Evolutionary conservation across 345 rosid species (phyloP), one percentile per base, ranked within the genome.

Genomic region (Eucalyptus brandiana): DNA sequence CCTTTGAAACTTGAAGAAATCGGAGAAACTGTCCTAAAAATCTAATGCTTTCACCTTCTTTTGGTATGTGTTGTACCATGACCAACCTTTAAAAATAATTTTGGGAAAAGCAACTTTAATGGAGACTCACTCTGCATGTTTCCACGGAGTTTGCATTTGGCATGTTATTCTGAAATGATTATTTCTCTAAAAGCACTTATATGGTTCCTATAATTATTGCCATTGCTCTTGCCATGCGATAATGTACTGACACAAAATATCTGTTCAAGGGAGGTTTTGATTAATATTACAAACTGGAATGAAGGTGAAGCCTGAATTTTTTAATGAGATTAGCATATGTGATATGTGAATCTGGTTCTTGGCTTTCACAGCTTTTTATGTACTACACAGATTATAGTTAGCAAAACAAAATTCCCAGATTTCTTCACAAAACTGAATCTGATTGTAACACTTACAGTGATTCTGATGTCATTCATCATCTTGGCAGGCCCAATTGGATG

Each of bases 401-500:
- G 44, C 26, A 72, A 18, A 72, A 51, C 12, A 23, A 72, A 37
- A 72, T 37, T 34, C 2, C 21, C 44, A 10, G 42, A 3, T 34
- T 18, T 17, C 81, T 72, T 72, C 24, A 34, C 24, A 69, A 69
- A 34, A 69, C 24, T 34, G 80, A 69, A 34, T 69, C 44, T 34
- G 44, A 9, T 72, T 19, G 40, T 72, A 72, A 23, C 21, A 9
- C 81, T 72, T 5, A 34, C 0, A 4, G 30, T 40, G 3, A 50
- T 69, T 69, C 80, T 69, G 80, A 69, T 34, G 80, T 18, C 37
- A 23, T 40, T 87, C 42, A n/a, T 80, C 80, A 89, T 90, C 89
- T 89, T 93, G 87, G 93, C 96, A 96, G 98, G 97, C 72, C 94
- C 97, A 56, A 90, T 96, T n/a, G 95, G 94, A 91, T 93, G 95